phyloP scores from a whole-genome alignment of 768 basidiomycete genomes.

The Psilocybe cyanescens region DNA sequence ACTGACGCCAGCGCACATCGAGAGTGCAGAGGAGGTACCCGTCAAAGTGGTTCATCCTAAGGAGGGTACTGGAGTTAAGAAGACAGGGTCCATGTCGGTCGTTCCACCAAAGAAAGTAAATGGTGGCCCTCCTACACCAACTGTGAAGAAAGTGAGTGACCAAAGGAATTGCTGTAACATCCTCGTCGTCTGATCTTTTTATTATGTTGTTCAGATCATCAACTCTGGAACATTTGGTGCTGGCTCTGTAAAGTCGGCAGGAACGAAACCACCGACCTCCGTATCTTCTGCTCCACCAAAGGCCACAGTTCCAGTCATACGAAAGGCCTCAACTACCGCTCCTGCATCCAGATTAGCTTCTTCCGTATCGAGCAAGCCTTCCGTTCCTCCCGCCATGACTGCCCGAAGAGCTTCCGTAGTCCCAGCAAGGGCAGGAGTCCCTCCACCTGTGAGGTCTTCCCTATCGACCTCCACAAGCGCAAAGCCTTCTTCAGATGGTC shows the following conservation, averaged over 20 bases:
- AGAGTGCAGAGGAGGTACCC: conserved; percentile 12
- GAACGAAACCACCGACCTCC: conserved; percentile 38
- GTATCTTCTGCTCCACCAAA: conserved; percentile 17
- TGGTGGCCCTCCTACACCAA: conserved; percentile 52
- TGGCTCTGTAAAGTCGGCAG: conserved; percentile 53
- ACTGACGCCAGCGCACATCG: conserved; percentile 14
- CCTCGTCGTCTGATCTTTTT: conserved; percentile 7
- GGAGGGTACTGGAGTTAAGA: conserved; percentile 34
- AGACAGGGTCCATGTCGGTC: conserved; percentile 38
- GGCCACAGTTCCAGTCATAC: conserved; percentile 12
- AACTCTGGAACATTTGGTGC: conserved; percentile 69
- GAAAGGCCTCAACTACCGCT: conserved; percentile 34
- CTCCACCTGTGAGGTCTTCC: conserved; percentile 37
- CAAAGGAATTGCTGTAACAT: conserved; percentile 3
- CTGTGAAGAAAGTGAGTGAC: conserved; percentile 67
- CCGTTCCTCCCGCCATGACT: conserved; percentile 37
- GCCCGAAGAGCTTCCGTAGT: conserved; percentile 49
- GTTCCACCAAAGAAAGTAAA: conserved; percentile 50
- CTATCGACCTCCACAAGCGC: conserved; percentile 43
- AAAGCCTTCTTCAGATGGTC: conserved; percentile 39
- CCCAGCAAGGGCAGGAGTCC: conserved; percentile 41
- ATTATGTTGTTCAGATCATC: conserved; percentile 50
- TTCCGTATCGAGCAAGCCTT: conserved; percentile 25
- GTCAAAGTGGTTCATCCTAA: conserved; percentile 27
- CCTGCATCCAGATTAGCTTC: conserved; percentile 42